Percentiles rank a stretch among this genome's conserved stretches.
Evolutionary conservation across 768 basidiomycete species (phyloP).

Genomic region (Boletus subparvulus): DNA sequence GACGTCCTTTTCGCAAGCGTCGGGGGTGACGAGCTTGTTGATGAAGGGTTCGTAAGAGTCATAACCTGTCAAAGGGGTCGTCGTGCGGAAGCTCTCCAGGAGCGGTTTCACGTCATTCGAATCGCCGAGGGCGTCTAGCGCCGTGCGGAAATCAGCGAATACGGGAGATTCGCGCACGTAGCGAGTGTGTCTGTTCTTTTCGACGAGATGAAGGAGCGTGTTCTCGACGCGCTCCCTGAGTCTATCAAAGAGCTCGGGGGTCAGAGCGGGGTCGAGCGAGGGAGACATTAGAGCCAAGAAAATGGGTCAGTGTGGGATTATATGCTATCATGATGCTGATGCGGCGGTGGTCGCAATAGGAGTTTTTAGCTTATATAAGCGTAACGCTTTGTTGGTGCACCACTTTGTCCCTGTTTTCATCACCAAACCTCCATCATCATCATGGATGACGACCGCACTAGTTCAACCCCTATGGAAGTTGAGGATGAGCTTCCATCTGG

Average conservation of each 20-base stretch:
- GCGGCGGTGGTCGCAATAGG: no score
- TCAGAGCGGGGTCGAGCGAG: not conserved
- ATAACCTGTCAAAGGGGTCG: constrained; percentile 21
- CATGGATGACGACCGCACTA: no score
- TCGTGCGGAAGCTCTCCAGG: constrained; percentile 14
- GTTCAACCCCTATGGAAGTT: no score
- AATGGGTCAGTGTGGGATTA: no score
- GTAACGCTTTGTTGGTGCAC: no score
- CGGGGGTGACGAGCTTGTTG: constrained; percentile 4
- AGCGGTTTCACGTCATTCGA: not conserved
- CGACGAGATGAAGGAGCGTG: constrained; percentile 10
- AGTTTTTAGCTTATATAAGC: no score
- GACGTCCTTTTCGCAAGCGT: constrained; percentile 9
- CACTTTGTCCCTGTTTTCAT: no score
- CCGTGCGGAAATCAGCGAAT: constrained; percentile 10
- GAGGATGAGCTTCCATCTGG: no score
- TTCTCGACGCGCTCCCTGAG: constrained; percentile 5
- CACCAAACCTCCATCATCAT: no score
- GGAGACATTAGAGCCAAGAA: no score
- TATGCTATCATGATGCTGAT: no score
- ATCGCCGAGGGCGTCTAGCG: constrained; percentile 5
- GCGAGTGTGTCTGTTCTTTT: constrained; percentile 13
- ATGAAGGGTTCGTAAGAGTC: constrained; percentile 22
- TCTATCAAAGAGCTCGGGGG: not conserved
- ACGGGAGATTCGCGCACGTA: constrained; percentile 15